Evolutionary conservation across 2,329 filamentous ascomycete species (phyloP).

Genomic region (Canariomyces notabilis): DNA sequence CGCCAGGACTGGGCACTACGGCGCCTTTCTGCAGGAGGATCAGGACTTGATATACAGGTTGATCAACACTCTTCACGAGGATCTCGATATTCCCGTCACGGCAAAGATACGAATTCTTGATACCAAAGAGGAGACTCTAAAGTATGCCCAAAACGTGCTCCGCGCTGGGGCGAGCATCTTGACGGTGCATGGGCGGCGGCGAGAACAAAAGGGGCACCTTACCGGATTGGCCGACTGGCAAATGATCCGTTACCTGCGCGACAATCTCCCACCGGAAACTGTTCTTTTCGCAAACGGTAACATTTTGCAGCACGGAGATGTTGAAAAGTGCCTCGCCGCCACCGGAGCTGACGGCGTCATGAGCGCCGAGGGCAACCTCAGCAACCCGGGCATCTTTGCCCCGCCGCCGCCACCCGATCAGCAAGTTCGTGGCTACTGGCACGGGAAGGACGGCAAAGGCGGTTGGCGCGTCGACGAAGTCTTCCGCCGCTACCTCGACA

Average conservation of each 20-base stretch:
- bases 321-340: constrained; percentile 69
- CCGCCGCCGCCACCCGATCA: constrained; percentile 56
- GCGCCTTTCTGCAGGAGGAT: constrained; percentile 91
- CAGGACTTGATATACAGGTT: constrained; percentile 76
- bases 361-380: constrained; percentile 93
- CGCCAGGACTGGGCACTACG: constrained; percentile 83
- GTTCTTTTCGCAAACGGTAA: constrained; percentile 98
- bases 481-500: constrained; percentile 82
- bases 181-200: constrained; percentile 80
- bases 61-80: constrained; percentile 74
- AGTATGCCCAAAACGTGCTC: constrained; percentile 83
- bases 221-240: constrained; percentile 91
- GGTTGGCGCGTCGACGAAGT: constrained; percentile 89
- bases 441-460: constrained; percentile 68
- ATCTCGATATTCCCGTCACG: constrained; percentile 79
- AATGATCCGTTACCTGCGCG: constrained; percentile 75
- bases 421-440: constrained; percentile 80
- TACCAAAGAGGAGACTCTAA: constrained; percentile 77
- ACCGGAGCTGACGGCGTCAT: constrained; percentile 92
- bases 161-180: constrained; percentile 86
- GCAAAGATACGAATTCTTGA: constrained; percentile 93
- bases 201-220: constrained; percentile 94
- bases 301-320: constrained; percentile 72
- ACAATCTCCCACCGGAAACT: constrained; percentile 77
- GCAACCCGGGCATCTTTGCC: constrained; percentile 84